These are phyloP conservation scores for Gentiana macrophylla DNA, from an alignment of 257 asterid species.

Conservation along the genomic window DNA sequence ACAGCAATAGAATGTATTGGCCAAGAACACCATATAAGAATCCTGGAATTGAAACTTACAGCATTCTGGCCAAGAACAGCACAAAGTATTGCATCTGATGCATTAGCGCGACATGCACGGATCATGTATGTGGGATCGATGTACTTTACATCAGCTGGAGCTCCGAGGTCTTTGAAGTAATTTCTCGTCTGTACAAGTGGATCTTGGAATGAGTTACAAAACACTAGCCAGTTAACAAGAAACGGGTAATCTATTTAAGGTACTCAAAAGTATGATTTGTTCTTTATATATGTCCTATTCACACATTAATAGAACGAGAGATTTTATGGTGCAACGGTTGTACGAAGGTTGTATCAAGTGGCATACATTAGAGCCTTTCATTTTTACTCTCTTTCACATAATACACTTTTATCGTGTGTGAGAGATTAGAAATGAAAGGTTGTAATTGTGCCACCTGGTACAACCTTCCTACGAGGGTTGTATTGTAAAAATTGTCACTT, in stretches of 20 bases:
- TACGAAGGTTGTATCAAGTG: too few relatives aligned
- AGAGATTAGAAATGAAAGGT: too few relatives aligned
- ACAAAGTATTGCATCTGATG: constrained; percentile 92
- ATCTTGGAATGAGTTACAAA: not conserved
- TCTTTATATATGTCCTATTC: not conserved
- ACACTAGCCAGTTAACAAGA: not conserved
- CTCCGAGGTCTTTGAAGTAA: constrained; percentile 62
- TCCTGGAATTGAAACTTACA: constrained; percentile 31
- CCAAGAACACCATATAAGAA: too few relatives aligned
- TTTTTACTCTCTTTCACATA: too few relatives aligned
- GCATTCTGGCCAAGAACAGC: constrained; percentile 98
- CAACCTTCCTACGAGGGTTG: too few relatives aligned
- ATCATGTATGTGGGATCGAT: constrained; percentile 98
- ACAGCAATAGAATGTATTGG: too few relatives aligned
- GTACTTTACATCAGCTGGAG: constrained; percentile 81
- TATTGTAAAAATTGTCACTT: too few relatives aligned
- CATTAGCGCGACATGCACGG: constrained; percentile 98
- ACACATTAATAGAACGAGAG: too few relatives aligned
- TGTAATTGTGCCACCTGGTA: too few relatives aligned
- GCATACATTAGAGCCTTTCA: too few relatives aligned
- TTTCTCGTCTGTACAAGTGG: constrained; percentile 47
- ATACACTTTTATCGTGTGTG: too few relatives aligned
- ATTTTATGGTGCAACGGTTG: too few relatives aligned
- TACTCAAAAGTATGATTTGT: not conserved
- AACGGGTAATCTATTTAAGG: not conserved